These are phyloP conservation scores for Acer yangbiense DNA, from an alignment of 345 rosid species.

Conservation along the genomic window DNA sequence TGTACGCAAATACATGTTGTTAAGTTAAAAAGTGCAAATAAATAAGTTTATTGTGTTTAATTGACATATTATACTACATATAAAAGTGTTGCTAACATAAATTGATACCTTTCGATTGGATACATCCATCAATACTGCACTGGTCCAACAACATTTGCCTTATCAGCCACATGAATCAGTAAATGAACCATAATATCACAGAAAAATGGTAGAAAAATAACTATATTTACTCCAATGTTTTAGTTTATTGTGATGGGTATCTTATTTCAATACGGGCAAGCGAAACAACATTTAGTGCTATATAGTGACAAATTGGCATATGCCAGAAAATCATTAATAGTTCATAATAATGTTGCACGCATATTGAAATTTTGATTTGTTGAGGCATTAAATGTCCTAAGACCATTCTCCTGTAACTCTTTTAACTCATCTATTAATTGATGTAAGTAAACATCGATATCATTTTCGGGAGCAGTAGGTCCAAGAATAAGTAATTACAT, in stretches of 20 bases:
- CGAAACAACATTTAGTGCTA: neutral
- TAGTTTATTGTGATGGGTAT: neutral
- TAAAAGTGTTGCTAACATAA: no score
- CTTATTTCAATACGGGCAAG: neutral
- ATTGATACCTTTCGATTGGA: no score
- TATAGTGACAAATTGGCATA: neutral
- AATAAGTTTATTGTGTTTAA: no score
- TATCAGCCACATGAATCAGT: no score
- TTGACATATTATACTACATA: no score
- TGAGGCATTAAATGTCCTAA: neutral
- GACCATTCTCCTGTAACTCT: neutral
- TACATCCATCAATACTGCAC: no score
- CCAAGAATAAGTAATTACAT: neutral
- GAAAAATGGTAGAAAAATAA: no score
- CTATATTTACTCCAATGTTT: no score
- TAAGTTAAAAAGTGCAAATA: no score
- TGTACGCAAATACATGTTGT: no score
- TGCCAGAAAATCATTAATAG: neutral
- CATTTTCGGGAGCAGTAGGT: neutral
- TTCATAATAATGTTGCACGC: neutral
- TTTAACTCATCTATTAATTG: neutral
- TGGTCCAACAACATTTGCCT: no score
- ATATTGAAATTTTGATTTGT: neutral
- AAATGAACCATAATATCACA: no score
- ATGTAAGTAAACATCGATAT: neutral